A percentile compares a stretch with the other conserved stretches of the same genome.
These are phyloP conservation scores for Aphanomyces cochlioides DNA, from an alignment of 352 stramenopile genomes.

Conservation along the genomic window DNA sequence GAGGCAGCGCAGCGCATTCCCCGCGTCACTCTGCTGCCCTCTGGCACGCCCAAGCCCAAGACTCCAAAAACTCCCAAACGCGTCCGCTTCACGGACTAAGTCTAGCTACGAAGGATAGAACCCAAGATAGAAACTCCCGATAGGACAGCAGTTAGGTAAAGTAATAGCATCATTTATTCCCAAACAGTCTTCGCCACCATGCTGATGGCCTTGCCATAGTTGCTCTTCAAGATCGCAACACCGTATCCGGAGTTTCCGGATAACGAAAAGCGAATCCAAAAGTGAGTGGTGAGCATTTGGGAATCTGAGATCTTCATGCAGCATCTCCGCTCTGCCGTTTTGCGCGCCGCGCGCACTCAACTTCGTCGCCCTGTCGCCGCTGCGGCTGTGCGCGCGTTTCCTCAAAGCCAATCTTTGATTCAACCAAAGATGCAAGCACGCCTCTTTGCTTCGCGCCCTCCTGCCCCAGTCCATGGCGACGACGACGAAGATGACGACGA, in stretches of 20 bases:
- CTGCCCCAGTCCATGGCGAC: neutral
- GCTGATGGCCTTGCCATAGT: no score
- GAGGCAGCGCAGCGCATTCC: slow-evolving; percentile 15
- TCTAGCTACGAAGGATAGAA: neutral
- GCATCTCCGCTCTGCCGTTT: slow-evolving; percentile 18
- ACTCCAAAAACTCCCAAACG: slow-evolving; percentile 18
- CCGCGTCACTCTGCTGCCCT: neutral
- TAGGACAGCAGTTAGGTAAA: neutral
- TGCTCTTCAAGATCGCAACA: no score
- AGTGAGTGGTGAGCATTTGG: neutral
- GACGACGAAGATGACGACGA: slow-evolving; percentile 31
- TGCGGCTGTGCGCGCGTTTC: slow-evolving; percentile 8
- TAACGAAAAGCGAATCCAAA: neutral
- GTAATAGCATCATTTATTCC: no score
- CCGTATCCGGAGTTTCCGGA: neutral
- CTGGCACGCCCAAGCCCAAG: neutral
- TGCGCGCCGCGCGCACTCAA: slow-evolving; percentile 20
- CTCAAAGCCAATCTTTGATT: neutral
- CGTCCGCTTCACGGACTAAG: slow-evolving; percentile 21
- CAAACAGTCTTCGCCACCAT: no score
- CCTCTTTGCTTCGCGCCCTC: neutral
- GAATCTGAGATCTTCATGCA: slow-evolving; percentile 11
- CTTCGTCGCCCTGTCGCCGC: slow-evolving; percentile 22
- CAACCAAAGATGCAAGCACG: slow-evolving; percentile 7
- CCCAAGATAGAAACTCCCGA: neutral